phyloP scores from a whole-genome alignment of 768 basidiomycete genomes.

The Mrakia blollopis region DNA sequence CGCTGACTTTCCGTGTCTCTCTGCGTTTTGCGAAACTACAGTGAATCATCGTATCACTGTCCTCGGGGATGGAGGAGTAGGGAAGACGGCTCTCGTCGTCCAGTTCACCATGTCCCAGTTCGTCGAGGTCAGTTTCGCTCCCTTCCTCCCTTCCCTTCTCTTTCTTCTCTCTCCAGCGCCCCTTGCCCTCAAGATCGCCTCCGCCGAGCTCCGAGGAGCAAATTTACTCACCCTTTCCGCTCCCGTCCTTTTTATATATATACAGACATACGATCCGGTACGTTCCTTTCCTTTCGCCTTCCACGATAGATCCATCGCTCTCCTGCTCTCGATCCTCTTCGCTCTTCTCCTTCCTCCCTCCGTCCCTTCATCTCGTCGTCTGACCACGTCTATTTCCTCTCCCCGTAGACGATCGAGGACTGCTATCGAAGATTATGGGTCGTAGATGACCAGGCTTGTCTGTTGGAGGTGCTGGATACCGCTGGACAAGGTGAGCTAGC shows the following conservation, averaged over 20 bases:
- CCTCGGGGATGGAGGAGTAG: constrained; percentile 77
- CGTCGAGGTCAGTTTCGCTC: constrained; percentile 64
- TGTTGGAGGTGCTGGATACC: constrained; percentile 94
- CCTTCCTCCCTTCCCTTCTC: background rate
- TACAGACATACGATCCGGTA: constrained; percentile 80
- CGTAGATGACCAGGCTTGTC: constrained; percentile 91
- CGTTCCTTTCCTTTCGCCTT: background rate
- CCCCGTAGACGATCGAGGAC: constrained; percentile 78
- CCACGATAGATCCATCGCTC: background rate
- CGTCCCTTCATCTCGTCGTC: background rate
- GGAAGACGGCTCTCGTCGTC: constrained; percentile 92
- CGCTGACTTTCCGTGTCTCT: too few relatives aligned
- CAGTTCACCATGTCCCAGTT: constrained; percentile 95
- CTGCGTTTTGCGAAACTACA: background rate
- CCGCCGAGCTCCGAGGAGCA: too few relatives aligned
- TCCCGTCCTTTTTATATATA: too few relatives aligned
- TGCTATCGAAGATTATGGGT: constrained; percentile 92
- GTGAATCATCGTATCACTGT: constrained; percentile 30
- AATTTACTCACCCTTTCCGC: too few relatives aligned
- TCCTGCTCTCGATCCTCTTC: background rate
- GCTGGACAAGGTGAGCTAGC: constrained; percentile 79
- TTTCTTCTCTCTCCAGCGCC: background rate
- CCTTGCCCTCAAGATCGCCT: background rate
- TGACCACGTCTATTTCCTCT: background rate
- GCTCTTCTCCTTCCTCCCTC: background rate